Conservation (phyloP, 108 stramenopile genomes). For the Cyclotella sp. region DNA sequence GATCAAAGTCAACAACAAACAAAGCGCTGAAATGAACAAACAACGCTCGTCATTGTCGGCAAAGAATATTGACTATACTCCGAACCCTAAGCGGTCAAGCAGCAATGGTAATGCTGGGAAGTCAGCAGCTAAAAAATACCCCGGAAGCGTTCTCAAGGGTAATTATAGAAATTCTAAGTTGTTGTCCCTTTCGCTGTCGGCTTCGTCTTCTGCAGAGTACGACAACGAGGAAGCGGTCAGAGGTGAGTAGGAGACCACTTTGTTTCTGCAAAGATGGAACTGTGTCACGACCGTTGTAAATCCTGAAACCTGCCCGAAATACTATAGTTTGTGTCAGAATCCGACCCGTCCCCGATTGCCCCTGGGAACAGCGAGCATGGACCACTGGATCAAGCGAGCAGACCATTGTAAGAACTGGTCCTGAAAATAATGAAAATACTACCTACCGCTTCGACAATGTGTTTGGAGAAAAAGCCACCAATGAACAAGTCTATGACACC, state of each 20-base stretch:
- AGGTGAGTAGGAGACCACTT: slow-evolving; percentile 1
- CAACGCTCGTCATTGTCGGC: too few species aligned
- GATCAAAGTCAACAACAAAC: too few species aligned
- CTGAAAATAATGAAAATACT: not conserved
- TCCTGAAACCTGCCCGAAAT: not conserved
- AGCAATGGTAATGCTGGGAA: too few species aligned
- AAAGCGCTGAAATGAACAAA: too few species aligned
- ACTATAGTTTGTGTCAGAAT: slow-evolving; percentile 22
- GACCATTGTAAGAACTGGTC: not conserved
- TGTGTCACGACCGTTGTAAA: too few species aligned
- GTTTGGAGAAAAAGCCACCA: slow-evolving; percentile 72
- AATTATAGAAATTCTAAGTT: not conserved
- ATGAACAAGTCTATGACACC: slow-evolving; percentile 76
- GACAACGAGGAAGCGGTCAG: slow-evolving; percentile 20
- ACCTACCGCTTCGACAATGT: slow-evolving; percentile 80
- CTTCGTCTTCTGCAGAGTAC: not conserved
- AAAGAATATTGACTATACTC: too few species aligned
- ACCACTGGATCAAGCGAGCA: not conserved
- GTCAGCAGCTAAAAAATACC: too few species aligned
- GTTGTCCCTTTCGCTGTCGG: slow-evolving; percentile 12
- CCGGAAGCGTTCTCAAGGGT: too few species aligned
- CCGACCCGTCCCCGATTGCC: slow-evolving; percentile 7
- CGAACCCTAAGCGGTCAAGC: too few species aligned
- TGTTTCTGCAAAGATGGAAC: too few species aligned
- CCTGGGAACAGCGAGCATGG: slow-evolving; percentile 21